These are phyloP conservation scores for Neodidymelliopsis sp. DNA, from an alignment of 2,329 filamentous ascomycete species.

Conservation along the genomic window DNA sequence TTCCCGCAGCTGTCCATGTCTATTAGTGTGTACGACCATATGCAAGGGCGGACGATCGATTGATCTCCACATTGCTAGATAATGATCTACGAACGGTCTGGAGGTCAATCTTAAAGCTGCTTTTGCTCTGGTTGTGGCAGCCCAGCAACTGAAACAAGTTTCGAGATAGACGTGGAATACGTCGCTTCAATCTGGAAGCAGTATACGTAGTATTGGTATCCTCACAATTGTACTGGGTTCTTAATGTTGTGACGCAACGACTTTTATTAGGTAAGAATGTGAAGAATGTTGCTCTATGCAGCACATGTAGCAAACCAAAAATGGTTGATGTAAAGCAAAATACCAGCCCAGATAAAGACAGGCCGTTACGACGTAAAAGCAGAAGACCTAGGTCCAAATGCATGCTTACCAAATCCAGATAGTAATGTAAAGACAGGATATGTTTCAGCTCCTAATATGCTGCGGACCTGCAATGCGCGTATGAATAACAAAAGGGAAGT, in stretches of 20 bases:
- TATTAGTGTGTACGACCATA: conserved; percentile 5
- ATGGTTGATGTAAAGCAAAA: conserved; percentile 17
- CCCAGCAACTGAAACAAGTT: no score
- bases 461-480: conserved; percentile 34
- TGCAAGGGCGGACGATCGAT: conserved; percentile 10
- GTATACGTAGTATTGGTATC: no score
- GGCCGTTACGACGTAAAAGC: conserved; percentile 24
- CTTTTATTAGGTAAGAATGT: conserved; percentile 28
- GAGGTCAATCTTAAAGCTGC: not conserved
- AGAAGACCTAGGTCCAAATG: conserved; percentile 25
- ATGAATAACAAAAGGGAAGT: conserved; percentile 26
- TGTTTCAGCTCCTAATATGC: conserved; percentile 33
- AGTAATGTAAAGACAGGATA: conserved; percentile 45
- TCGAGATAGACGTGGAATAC: no score
- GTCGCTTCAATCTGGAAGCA: no score
- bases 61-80: conserved; percentile 11
- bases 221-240: not conserved
- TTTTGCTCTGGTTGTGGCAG: not conserved
- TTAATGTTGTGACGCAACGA: conserved; percentile 13
- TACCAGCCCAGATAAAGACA: conserved; percentile 12
- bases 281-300: conserved; percentile 14
- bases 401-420: conserved; percentile 30
- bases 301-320: conserved; percentile 17
- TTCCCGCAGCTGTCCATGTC: not conserved
- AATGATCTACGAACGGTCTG: not conserved